Evolutionary conservation across 1,139 yeast genomes (phyloP).

Genomic region (Pichia sp.): DNA sequence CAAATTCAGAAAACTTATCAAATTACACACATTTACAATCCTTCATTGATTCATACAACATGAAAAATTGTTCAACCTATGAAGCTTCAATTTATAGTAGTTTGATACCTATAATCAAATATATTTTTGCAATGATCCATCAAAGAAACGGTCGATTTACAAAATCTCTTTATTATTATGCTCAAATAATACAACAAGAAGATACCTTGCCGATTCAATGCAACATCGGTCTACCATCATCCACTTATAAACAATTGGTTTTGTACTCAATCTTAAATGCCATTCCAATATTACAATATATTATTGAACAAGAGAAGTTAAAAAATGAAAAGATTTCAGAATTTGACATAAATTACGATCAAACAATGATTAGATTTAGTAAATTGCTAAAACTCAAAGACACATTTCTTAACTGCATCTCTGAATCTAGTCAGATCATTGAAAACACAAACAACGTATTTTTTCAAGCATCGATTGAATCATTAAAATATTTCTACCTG

Average conservation of each 20-base stretch:
- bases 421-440: too few species aligned
- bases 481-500: background rate
- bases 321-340: constrained; percentile 15
- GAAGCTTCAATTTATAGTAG: constrained; percentile 33
- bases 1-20: constrained; percentile 2
- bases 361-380: constrained; percentile 19
- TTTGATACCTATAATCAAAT: constrained; percentile 34
- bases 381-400: constrained; percentile 18
- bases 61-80: constrained; percentile 31
- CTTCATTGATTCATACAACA: constrained; percentile 34
- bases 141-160: constrained; percentile 36
- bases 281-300: constrained; percentile 17
- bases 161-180: constrained; percentile 37
- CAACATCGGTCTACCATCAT: background rate
- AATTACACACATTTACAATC: constrained; percentile 23
- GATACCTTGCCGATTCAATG: constrained; percentile 1
- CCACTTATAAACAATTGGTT: constrained; percentile 19
- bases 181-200: constrained; percentile 20
- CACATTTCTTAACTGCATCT: constrained; percentile 1
- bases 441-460: background rate
- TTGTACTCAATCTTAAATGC: constrained; percentile 22
- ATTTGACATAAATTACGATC: constrained; percentile 19
- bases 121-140: constrained; percentile 36
- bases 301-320: constrained; percentile 12
- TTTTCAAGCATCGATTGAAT: background rate